Base-by-base conservation (phyloP, 331 rosid species). In the Quercus tomentella region DNA sequence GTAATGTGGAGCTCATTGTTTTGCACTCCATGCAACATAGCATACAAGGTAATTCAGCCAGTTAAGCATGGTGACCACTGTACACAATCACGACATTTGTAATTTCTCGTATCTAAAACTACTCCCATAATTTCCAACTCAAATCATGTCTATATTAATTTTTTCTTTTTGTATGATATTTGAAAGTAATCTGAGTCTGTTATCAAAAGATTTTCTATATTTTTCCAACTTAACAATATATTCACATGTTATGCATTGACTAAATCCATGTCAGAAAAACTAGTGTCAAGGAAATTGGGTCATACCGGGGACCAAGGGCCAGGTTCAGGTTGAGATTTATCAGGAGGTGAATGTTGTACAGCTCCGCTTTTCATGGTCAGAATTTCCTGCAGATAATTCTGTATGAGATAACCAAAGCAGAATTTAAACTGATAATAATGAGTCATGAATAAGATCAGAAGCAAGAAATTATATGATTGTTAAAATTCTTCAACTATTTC, bases 221-320 rank as follows among this genome's bases (percentile, higher is more conserved):
- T 33, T 67, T 67, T 35, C 15, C 26, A 54, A 7, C 37, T 26
- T 16, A 72, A 3, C 76, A 72, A 49, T 43, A 43, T 51, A 33
- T 23, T 71, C 82, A 67, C 23, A 66, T 73, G 70, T 7, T 62
- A 54, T 23, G 23, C 56, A 22, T 52, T 61, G 52, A 37, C 23
- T 61, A 20, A 58, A 1, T 73, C 35, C 74, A 23, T 56, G 55
- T 65, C 22, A 65, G 82, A 83, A 54, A 35, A 72, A 70, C 54
- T 25, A 70, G 21, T 75, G 35, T 81, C 37, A 70, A 49, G 33
- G 55, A 49, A 70, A 77, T 33, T 81, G 52, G 71, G 73, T 9
- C 92, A 58, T 88, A 95, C 97, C 93, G 98, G 99, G 14, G 97
- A 95, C 96, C 97, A 95, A 78, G 99, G 99, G 77, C 94, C 84